Evolutionary conservation across 495 filamentous ascomycete species (phyloP), one percentile per base, ranked within the genome.

Genomic region (Neurospora discreta): DNA sequence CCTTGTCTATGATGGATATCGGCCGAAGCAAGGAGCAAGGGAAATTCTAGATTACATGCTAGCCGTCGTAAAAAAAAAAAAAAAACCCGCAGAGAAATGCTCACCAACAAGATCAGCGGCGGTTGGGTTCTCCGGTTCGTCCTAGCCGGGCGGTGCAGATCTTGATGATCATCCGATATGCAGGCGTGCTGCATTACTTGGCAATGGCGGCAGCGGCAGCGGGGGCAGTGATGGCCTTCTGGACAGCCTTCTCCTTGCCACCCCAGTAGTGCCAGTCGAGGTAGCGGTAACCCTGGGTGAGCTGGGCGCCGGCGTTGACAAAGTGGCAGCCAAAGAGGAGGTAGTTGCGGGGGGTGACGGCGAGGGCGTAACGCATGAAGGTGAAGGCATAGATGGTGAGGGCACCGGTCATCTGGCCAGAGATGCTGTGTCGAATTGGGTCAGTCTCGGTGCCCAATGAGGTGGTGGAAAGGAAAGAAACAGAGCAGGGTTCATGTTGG

Each of bases 281-380:
- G 74, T 90, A 95, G 52, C 92, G 86, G 83, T 93, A 93, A 39
- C 88, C 91, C 81, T 95, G 92, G 16, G 89, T 90, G 67, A 88
- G 77, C 83, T 95, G 92, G 38, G 91, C 87, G 68, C 87, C 84
- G 76, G 92, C 91, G 81, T 95, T 95, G 82, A 93, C 85, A 75
- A 92, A 88, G 80, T 95, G 92, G 85, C 92, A 95, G 73, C 87
- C 87, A 78, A 97, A 97, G 75, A 98, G 92, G 77, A 98, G 93
- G 84, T 96, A 97, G 84, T 98, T 98, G 80, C 86, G 87, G 65
- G 94, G 94, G n/a, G 88, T 88, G 69, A 98, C 91, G 76, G 94
- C 94, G 75, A 98, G 85, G 68, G 93, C 85, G 85, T 97, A 98
- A 81, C 94, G 94, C 94, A 97, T 97, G 83, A 98, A 98, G 42